Conservation (phyloP, 805 yeast species). For the Kuraishia ogatae region DNA sequence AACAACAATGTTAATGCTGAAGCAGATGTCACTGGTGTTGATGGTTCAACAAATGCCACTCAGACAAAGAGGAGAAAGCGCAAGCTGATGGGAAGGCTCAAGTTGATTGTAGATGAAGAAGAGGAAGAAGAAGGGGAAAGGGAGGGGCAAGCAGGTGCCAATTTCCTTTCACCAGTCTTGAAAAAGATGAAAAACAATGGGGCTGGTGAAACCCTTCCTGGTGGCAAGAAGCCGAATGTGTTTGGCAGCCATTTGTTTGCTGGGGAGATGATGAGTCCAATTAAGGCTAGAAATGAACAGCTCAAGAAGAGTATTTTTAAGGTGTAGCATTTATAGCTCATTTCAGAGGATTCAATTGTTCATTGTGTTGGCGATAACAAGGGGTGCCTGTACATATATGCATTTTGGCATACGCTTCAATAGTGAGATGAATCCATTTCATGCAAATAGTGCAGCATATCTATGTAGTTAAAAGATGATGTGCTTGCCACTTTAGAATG, state of each 20-base stretch:
- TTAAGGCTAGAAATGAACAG: constrained; percentile 12
- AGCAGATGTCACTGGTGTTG: not conserved
- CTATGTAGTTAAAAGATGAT: too few species aligned
- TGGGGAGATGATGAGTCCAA: constrained; percentile 12
- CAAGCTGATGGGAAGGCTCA: constrained; percentile 2
- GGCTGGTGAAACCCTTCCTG: not conserved
- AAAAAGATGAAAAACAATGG: constrained; percentile 10
- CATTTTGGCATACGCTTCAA: too few species aligned
- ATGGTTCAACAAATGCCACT: constrained; percentile 1
- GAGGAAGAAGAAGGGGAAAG: constrained; percentile 4
- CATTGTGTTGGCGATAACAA: too few species aligned
- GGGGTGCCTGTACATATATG: too few species aligned
- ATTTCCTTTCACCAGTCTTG: constrained; percentile 12
- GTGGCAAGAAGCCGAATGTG: constrained; percentile 2
- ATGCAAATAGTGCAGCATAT: too few species aligned
- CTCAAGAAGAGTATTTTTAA: constrained; percentile 13
- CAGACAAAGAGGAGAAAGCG: constrained; percentile 5
- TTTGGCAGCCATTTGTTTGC: not conserved
- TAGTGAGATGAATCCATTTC: too few species aligned
- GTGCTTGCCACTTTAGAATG: too few species aligned
- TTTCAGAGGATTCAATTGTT: too few species aligned
- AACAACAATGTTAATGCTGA: not conserved
- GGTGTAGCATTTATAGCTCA: too few species aligned
- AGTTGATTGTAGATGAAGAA: constrained; percentile 6
- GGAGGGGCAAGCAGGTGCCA: constrained; percentile 1